Conservation (phyloP, 176 grass and related monocot genomes). For the Coix lacrymajobi region DNA sequence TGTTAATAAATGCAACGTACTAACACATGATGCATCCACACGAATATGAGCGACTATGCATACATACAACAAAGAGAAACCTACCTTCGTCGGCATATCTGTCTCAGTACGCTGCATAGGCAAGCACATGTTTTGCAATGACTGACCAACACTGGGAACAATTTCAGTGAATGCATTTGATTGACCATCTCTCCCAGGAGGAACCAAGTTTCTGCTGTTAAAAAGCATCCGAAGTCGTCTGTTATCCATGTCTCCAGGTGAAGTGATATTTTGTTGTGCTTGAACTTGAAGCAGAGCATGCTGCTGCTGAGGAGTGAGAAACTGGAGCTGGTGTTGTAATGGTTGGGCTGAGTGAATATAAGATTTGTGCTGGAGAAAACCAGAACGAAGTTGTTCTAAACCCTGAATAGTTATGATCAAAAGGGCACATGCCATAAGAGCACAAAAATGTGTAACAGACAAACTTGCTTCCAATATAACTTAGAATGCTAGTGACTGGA, state of each 20-base stretch:
- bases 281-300: slow-evolving; percentile 77
- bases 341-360: slow-evolving; percentile 66
- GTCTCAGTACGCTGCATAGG: slow-evolving; percentile 38
- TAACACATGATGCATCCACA: neutral
- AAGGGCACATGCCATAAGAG: neutral
- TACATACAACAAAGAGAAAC: neutral
- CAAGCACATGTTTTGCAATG: slow-evolving; percentile 45
- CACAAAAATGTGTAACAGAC: neutral
- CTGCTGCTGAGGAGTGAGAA: slow-evolving; percentile 73
- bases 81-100: slow-evolving; percentile 77
- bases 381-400: slow-evolving; percentile 73
- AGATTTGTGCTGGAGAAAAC: slow-evolving; percentile 75
- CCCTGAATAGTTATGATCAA: slow-evolving; percentile 49
- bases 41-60: neutral
- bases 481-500: slow-evolving; percentile 19
- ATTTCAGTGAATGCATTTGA: slow-evolving; percentile 45
- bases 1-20: neutral
- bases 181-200: slow-evolving; percentile 51
- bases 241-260: slow-evolving; percentile 64
- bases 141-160: slow-evolving; percentile 50
- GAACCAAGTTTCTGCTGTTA: slow-evolving; percentile 45
- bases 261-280: slow-evolving; percentile 67
- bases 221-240: slow-evolving; percentile 70
- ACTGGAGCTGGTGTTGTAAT: slow-evolving; percentile 75
- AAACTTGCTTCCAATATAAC: slow-evolving; percentile 15